These are phyloP conservation scores for Magnusiomyces sp. DNA, from an alignment of 1,139 yeast genomes.

Conservation along the genomic window DNA sequence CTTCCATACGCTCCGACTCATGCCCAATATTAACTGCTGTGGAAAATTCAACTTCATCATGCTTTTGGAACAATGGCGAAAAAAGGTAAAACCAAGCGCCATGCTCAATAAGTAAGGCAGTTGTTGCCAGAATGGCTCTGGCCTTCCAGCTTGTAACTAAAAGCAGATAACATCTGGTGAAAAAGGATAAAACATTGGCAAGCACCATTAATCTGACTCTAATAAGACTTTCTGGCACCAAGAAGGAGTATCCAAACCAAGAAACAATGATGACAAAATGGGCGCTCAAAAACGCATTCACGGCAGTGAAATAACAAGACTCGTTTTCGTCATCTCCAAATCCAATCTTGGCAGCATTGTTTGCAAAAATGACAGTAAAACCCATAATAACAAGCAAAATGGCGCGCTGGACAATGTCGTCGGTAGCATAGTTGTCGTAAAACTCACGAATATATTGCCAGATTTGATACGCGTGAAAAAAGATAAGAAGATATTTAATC, in stretches of 20 bases:
- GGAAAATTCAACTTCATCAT: constrained; percentile 38
- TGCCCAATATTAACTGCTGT: constrained; percentile 62
- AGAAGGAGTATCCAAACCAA: constrained; percentile 39
- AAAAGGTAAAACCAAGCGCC: constrained; percentile 20
- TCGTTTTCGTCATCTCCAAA: constrained; percentile 27
- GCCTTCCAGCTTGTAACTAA: constrained; percentile 38
- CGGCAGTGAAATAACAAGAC: constrained; percentile 13
- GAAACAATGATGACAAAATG: constrained; percentile 19
- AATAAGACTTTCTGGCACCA: constrained; percentile 44
- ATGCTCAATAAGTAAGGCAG: constrained; percentile 38
- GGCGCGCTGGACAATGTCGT: constrained; percentile 48
- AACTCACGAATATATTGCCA: constrained; percentile 61
- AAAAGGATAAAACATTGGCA: constrained; percentile 18
- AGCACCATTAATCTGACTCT: constrained; percentile 43
- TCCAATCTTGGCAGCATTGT: constrained; percentile 39
- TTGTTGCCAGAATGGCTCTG: constrained; percentile 42
- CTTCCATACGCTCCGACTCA: constrained; percentile 53
- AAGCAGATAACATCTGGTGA: constrained; percentile 30
- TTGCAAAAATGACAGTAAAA: constrained; percentile 45
- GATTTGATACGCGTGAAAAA: constrained; percentile 52
- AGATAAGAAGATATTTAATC: constrained; percentile 43
- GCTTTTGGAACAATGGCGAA: constrained; percentile 39
- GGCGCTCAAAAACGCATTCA: constrained; percentile 22
- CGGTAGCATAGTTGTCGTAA: constrained; percentile 56
- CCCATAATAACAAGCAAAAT: constrained; percentile 49